Evolutionary conservation across 176 grass and related monocot genomes (phyloP), one percentile per base, ranked within the genome.

Genomic region (Eragrostis nindensis): DNA sequence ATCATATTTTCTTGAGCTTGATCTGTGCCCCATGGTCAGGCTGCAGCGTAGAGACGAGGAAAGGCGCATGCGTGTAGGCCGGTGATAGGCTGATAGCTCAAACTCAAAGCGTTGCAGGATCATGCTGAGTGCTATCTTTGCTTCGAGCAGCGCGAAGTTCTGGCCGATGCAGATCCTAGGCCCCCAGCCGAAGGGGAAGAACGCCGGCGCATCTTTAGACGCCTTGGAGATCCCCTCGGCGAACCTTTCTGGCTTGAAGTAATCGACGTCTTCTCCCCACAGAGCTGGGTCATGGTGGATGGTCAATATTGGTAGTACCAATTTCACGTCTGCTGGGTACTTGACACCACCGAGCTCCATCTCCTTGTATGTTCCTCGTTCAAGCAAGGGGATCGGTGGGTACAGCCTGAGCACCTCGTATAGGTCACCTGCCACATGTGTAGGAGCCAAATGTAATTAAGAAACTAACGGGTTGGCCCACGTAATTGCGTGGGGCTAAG

Each of bases 211-310:
- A 0, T 74, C 80, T 15, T 62, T 77, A 0, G 89, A 91, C 0
- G 89, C 89, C 61, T 87, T 87, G 36, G 75, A 75, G 29, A 88
- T 40, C 13, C 76, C 89, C 3, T 80, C 40, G 0, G 72, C 65
- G 29, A 91, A 91, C 24, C 85, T 84, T 45, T 88, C 82, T 2
- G 82, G 90, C 52, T 65, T 92, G 74, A 92, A 92, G 26, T 88
- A 73, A 0, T 74, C 30, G 1, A n/a, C 90, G n/a, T 92, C 82
- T 11, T 61, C 17, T 44, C 90, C 90, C 86, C 90, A 92, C 0
- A 57, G 13, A 21, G 79, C 73, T 1, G 39, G n/a, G 24, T 86
- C 86, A 13, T 68, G 82, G 9, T 92, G 90, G 11, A 86, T 76
- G 2, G 21, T 53, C 15, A 78, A 7, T 2, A 66, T 1, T 2